Conservation (phyloP, 1,284 basidiomycete species). For the Puccinia sorghi region DNA sequence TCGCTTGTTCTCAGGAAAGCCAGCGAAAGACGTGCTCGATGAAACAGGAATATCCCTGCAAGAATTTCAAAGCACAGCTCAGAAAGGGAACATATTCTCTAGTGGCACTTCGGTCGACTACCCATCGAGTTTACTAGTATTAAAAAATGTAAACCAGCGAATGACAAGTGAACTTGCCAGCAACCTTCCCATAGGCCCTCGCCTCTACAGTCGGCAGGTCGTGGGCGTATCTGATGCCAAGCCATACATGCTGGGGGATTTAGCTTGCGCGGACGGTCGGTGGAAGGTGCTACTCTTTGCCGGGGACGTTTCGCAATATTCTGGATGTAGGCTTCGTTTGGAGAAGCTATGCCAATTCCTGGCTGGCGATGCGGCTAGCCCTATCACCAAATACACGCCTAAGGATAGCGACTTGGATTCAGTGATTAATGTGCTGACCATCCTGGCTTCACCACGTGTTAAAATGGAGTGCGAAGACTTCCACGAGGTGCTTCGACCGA, state of each 20-base stretch:
- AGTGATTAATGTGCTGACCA: constrained; percentile 55
- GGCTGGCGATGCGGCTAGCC: constrained; percentile 51
- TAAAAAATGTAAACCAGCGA: constrained; percentile 44
- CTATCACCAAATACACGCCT: constrained; percentile 57
- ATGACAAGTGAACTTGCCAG: constrained; percentile 52
- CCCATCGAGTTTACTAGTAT: constrained; percentile 53
- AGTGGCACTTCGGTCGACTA: constrained; percentile 57
- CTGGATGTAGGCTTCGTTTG: constrained; percentile 30
- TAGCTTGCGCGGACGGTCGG: constrained; percentile 46
- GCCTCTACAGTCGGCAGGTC: constrained; percentile 53
- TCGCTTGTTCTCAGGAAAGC: constrained; percentile 73
- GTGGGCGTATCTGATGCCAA: constrained; percentile 47
- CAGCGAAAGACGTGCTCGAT: constrained; percentile 59
- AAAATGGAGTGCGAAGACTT: constrained; percentile 52
- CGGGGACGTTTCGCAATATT: constrained; percentile 53
- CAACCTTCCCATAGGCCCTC: constrained; percentile 54
- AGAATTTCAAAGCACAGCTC: constrained; percentile 40
- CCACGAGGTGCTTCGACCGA: constrained; percentile 52
- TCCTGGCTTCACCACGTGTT: constrained; percentile 52
- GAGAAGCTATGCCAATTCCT: constrained; percentile 24
- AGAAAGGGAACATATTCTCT: constrained; percentile 42
- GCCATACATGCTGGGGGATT: constrained; percentile 43
- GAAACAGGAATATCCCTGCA: constrained; percentile 35
- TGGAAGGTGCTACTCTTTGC: constrained; percentile 54
- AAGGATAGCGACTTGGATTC: constrained; percentile 50